Percentiles rank a stretch among this genome's conserved stretches.
Evolutionary conservation across 331 rosid species (phyloP).

Genomic region (Quercus lobata): DNA sequence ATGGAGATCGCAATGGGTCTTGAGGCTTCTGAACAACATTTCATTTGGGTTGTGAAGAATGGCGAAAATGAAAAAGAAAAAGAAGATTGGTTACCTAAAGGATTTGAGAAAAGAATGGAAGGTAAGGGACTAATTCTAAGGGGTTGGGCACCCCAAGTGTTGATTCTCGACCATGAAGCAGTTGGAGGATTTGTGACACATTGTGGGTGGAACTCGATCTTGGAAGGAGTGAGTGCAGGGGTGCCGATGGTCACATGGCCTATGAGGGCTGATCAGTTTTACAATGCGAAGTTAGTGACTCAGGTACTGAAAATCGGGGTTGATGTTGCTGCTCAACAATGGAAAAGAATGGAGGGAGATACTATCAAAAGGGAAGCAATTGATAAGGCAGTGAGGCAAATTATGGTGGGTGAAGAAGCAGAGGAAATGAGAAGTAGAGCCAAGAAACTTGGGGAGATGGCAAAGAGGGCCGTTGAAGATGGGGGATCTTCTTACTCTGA

Average conservation of each 20-base stretch:
- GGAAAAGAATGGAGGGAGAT: not conserved
- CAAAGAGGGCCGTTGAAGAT: conserved; percentile 4
- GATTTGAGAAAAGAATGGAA: too few relatives aligned
- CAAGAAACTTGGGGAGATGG: not conserved
- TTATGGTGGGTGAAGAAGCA: conserved; percentile 23
- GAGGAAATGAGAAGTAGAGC: not conserved
- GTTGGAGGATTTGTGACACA: too few relatives aligned
- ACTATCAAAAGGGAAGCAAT: conserved; percentile 3
- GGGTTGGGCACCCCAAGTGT: too few relatives aligned
- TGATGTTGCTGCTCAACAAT: not conserved
- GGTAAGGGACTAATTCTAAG: too few relatives aligned
- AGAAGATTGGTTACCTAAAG: conserved; percentile 8
- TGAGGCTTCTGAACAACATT: conserved; percentile 26
- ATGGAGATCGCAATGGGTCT: conserved; percentile 41
- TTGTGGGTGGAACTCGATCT: not conserved
- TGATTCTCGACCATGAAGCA: too few relatives aligned
- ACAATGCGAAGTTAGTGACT: conserved; percentile 11
- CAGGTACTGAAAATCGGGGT: conserved; percentile 4
- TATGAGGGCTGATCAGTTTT: not conserved
- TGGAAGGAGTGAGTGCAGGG: conserved; percentile 11
- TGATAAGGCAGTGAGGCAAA: conserved; percentile 5
- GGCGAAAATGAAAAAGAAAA: not conserved
- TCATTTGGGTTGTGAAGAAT: conserved; percentile 45
- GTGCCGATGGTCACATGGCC: conserved; percentile 17
- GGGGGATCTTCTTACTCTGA: conserved; percentile 22